Percentiles rank a stretch among this genome's conserved stretches.
Evolutionary conservation across 2,329 filamentous ascomycete species (phyloP).

Genomic region (Colletotrichum destructivum): DNA sequence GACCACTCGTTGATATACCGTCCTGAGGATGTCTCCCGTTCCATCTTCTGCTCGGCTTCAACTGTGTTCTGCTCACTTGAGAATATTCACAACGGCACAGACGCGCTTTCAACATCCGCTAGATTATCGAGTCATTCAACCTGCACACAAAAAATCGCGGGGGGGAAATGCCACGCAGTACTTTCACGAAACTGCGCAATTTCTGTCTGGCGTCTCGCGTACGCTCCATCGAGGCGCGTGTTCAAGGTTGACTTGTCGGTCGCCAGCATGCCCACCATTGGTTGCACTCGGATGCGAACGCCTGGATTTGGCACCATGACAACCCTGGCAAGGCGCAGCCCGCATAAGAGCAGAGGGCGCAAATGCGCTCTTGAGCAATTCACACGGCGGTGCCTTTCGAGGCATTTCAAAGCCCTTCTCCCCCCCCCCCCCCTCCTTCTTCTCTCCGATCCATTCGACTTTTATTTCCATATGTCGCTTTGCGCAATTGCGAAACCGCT

Average conservation of each 20-base stretch:
- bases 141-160: background rate
- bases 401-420: constrained; percentile 1
- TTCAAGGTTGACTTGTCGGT: background rate
- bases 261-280: constrained; percentile 21
- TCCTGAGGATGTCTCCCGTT: background rate
- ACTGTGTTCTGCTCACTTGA: constrained; percentile 12
- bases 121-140: constrained; percentile 4
- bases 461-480: constrained; percentile 7
- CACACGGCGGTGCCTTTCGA: background rate
- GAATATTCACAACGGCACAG: constrained; percentile 24
- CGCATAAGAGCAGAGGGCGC: constrained; percentile 29
- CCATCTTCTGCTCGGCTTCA: too few species aligned
- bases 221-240: background rate
- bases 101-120: constrained; percentile 19
- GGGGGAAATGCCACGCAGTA: constrained; percentile 8
- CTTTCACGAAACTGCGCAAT: constrained; percentile 24
- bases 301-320: constrained; percentile 6
- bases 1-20: constrained; percentile 13
- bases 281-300: constrained; percentile 2
- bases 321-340: constrained; percentile 27
- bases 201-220: background rate
- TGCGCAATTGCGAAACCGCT: constrained; percentile 16
- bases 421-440: background rate
- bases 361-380: constrained; percentile 27
- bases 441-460: background rate